phyloP scores from a whole-genome alignment of 306 rosid species.

The Alnus rubra region DNA sequence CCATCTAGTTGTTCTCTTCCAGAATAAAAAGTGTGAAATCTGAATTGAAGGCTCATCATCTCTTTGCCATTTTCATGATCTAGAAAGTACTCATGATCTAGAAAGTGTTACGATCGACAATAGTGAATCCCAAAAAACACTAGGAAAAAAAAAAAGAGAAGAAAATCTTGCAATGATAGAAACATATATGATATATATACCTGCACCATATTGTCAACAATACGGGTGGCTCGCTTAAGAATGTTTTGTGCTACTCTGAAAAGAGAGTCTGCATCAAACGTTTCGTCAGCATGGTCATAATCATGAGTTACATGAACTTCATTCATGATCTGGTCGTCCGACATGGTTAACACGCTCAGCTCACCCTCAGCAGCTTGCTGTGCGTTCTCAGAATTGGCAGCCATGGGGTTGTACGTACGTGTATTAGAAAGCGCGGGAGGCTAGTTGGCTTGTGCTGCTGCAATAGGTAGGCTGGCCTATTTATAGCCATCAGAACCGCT shows the following conservation, averaged over 20 bases:
- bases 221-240: slow-evolving; percentile 44
- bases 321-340: slow-evolving; percentile 50
- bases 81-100: too few relatives aligned
- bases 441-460: not conserved
- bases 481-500: not conserved
- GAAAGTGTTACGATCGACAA: not conserved
- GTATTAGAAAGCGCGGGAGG: too few relatives aligned
- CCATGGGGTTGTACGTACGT: not conserved
- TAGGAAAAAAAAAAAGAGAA: too few relatives aligned
- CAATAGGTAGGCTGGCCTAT: not conserved
- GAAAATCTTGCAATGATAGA: too few relatives aligned
- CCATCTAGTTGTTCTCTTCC: not conserved
- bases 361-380: not conserved
- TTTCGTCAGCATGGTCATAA: slow-evolving; percentile 30
- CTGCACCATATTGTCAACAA: slow-evolving; percentile 58
- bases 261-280: slow-evolving; percentile 53
- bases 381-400: not conserved
- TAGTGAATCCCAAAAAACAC: too few relatives aligned
- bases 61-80: not conserved
- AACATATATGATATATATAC: slow-evolving; percentile 20
- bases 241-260: slow-evolving; percentile 47
- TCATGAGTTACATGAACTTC: slow-evolving; percentile 54
- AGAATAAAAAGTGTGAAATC: not conserved
- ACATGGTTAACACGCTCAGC: slow-evolving; percentile 41
- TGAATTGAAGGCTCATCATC: not conserved